Conservation (phyloP, 2,329 filamentous ascomycete genomes). For the Stemphylium beticola region DNA sequence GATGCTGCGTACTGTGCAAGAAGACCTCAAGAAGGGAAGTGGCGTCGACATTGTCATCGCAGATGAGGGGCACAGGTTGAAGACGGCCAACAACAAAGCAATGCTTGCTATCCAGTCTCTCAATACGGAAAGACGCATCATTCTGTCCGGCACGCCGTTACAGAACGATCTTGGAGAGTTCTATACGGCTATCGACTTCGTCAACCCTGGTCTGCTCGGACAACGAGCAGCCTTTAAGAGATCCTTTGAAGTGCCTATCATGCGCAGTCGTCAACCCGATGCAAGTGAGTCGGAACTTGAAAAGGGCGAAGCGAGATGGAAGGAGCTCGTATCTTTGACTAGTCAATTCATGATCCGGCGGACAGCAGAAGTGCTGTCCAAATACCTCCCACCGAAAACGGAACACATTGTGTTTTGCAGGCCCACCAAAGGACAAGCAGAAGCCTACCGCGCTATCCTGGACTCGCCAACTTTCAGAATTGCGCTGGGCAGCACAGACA, state of each 20-base stretch:
- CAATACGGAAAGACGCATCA: conserved; percentile 65
- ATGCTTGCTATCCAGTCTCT: conserved; percentile 69
- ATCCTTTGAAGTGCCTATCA: conserved; percentile 69
- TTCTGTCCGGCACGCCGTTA: conserved; percentile 71
- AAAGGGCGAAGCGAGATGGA: conserved; percentile 66
- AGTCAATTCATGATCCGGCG: conserved; percentile 70
- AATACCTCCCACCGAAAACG: conserved; percentile 70
- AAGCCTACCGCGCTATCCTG: conserved; percentile 69
- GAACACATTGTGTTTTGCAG: conserved; percentile 72
- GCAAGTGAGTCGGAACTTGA: conserved; percentile 67
- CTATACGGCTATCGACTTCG: conserved; percentile 71
- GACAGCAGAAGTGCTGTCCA: conserved; percentile 69
- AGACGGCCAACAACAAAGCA: conserved; percentile 72
- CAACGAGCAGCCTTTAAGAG: conserved; percentile 68
- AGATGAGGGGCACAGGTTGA: conserved; percentile 72
- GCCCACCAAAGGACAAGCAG: conserved; percentile 65
- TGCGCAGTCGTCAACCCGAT: conserved; percentile 68
- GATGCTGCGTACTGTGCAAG: conserved; percentile 69
- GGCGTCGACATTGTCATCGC: conserved; percentile 73
- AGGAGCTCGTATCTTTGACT: conserved; percentile 66
- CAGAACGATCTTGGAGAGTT: conserved; percentile 73
- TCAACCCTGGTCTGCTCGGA: conserved; percentile 70
- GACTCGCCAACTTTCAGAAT: conserved; percentile 67
- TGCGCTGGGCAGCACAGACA: conserved; percentile 67
- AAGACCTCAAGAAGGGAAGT: conserved; percentile 66